These are phyloP conservation scores for Dimargaris cristalligena DNA, from an alignment of 192 early-diverging fungal genomes.

Conservation along the genomic window DNA sequence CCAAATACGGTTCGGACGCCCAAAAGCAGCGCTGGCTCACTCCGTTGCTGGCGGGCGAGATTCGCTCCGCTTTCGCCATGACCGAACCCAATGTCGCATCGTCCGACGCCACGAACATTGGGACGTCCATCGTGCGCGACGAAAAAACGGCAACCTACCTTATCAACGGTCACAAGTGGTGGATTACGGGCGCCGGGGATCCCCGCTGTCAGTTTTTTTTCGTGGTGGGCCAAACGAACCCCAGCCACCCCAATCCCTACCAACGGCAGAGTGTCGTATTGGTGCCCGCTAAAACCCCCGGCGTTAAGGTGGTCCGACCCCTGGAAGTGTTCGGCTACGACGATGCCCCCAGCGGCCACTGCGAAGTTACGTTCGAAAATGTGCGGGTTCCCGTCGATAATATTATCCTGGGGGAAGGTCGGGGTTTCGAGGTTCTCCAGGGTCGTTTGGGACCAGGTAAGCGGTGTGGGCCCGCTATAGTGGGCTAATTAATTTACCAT, in stretches of 20 bases:
- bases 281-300: conserved; percentile 69
- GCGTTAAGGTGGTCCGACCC: conserved; percentile 68
- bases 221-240: conserved; percentile 79
- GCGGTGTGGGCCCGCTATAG: no score
- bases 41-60: conserved; percentile 78
- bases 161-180: conserved; percentile 88
- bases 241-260: conserved; percentile 41
- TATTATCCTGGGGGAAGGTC: conserved; percentile 86
- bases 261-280: conserved; percentile 79
- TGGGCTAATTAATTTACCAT: no score
- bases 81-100: conserved; percentile 90
- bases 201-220: conserved; percentile 83
- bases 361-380: conserved; percentile 80
- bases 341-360: conserved; percentile 93
- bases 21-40: conserved; percentile 68
- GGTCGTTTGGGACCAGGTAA: conserved; percentile 89
- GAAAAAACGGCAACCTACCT: conserved; percentile 46
- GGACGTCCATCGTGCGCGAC: conserved; percentile 53
- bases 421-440: conserved; percentile 97
- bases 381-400: conserved; percentile 74
- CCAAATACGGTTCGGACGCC: conserved; percentile 72
- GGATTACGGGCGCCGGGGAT: conserved; percentile 94
- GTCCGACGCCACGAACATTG: conserved; percentile 96
- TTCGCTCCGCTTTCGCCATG: conserved; percentile 97
- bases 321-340: conserved; percentile 86